These are phyloP conservation scores for Trypanosoma cruzi DNA, from an alignment of 208 protist genomes.

Conservation along the genomic window DNA sequence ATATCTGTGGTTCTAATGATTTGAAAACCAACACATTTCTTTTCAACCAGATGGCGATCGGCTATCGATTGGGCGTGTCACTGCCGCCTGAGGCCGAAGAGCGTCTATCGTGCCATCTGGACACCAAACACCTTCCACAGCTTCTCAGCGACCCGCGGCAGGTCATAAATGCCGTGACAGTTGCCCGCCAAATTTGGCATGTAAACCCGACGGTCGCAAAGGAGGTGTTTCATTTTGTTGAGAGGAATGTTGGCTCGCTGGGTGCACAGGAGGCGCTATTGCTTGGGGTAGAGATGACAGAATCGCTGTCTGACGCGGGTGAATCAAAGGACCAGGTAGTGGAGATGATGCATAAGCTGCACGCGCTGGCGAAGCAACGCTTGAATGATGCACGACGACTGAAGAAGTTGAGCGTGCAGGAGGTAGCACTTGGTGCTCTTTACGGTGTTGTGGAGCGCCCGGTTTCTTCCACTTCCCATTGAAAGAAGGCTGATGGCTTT, in stretches of 20 bases:
- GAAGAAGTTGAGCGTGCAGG: slow-evolving; percentile 19
- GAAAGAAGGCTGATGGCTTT: no score
- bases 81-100: not conserved
- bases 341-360: not conserved
- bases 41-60: slow-evolving; percentile 48
- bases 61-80: slow-evolving; percentile 28
- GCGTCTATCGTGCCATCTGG: slow-evolving; percentile 39
- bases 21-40: slow-evolving; percentile 67
- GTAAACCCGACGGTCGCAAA: slow-evolving; percentile 10
- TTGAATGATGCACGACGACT: not conserved
- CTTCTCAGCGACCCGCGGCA: slow-evolving; percentile 43
- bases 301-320: slow-evolving; percentile 14
- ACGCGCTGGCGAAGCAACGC: slow-evolving; percentile 1
- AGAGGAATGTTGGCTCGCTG: slow-evolving; percentile 43
- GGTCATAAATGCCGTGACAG: slow-evolving; percentile 40
- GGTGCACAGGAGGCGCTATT: slow-evolving; percentile 50
- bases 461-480: not conserved
- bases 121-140: slow-evolving; percentile 36
- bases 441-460: slow-evolving; percentile 24
- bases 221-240: slow-evolving; percentile 34
- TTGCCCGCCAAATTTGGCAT: slow-evolving; percentile 32
- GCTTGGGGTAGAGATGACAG: slow-evolving; percentile 38
- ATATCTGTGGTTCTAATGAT: slow-evolving; percentile 36
- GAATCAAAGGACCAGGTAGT: not conserved
- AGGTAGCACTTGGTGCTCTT: slow-evolving; percentile 20